These are phyloP conservation scores for Excoecaria cochinchinensis DNA, from an alignment of 345 rosid species.

Conservation along the genomic window DNA sequence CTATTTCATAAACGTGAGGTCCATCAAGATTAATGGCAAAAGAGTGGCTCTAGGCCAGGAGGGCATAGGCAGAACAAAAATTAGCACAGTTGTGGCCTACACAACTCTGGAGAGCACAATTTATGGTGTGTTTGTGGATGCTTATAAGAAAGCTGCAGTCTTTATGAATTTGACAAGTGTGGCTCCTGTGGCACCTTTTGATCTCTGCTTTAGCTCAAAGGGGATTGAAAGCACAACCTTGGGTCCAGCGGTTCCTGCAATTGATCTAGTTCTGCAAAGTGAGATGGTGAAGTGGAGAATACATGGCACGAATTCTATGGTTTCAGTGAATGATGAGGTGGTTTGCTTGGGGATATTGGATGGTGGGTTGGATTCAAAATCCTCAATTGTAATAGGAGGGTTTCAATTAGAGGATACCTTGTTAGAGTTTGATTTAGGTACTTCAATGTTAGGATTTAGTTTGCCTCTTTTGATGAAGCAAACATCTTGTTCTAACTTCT, in stretches of 20 bases:
- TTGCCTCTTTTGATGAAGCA: conserved; percentile 24
- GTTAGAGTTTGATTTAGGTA: conserved; percentile 65
- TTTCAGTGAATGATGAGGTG: conserved; percentile 43
- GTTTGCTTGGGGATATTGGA: conserved; percentile 71
- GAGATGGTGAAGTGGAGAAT: conserved; percentile 89
- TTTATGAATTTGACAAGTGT: conserved; percentile 42
- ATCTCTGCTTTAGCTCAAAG: conserved; percentile 40
- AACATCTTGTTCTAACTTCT: conserved; percentile 30
- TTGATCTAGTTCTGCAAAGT: conserved; percentile 76
- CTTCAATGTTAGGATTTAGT: conserved; percentile 62
- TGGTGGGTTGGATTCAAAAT: conserved; percentile 46
- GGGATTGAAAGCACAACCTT: neutral
- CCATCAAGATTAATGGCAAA: conserved; percentile 53
- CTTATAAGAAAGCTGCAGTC: conserved; percentile 44
- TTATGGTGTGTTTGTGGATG: conserved; percentile 39
- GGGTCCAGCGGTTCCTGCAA: conserved; percentile 40
- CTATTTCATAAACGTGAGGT: conserved; percentile 50
- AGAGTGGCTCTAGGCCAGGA: conserved; percentile 24
- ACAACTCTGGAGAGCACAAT: conserved; percentile 59
- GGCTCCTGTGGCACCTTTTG: conserved; percentile 53
- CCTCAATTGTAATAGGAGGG: conserved; percentile 63
- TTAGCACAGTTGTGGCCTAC: conserved; percentile 70
- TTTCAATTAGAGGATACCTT: conserved; percentile 66
- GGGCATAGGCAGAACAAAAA: conserved; percentile 27
- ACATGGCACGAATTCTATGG: conserved; percentile 55